Evolutionary conservation across 208 protist species (phyloP).

Genomic region (Wallacemonas sp.): DNA sequence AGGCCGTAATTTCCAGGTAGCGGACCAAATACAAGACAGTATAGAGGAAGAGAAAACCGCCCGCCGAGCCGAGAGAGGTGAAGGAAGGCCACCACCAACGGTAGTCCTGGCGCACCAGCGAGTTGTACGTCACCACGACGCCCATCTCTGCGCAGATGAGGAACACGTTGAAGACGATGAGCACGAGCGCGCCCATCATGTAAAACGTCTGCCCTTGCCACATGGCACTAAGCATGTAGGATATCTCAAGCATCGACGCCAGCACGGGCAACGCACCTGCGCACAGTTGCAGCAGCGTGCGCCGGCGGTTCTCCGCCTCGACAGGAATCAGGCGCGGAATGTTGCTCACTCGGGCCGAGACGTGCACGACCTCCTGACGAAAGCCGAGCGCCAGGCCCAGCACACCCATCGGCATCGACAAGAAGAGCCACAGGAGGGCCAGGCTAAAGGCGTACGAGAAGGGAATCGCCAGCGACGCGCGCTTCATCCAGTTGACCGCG

Average conservation of each 20-base stretch:
- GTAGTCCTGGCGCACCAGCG: slow-evolving; percentile 95
- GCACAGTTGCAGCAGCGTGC: slow-evolving; percentile 17
- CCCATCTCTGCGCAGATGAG: slow-evolving; percentile 95
- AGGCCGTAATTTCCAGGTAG: slow-evolving; percentile 64
- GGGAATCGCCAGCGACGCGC: slow-evolving; percentile 62
- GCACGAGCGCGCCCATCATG: slow-evolving; percentile 95
- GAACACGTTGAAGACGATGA: slow-evolving; percentile 93
- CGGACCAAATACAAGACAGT: slow-evolving; percentile 90
- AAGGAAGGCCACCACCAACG: slow-evolving; percentile 98
- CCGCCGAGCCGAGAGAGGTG: slow-evolving; percentile 63
- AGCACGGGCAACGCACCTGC: slow-evolving; percentile 95
- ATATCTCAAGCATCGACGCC: slow-evolving; percentile 97
- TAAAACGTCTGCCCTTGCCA: slow-evolving; percentile 95
- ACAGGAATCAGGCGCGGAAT: slow-evolving; percentile 95
- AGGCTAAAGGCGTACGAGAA: slow-evolving; percentile 62
- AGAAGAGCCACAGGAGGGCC: slow-evolving; percentile 75
- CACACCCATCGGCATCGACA: slow-evolving; percentile 94
- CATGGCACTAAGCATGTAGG: slow-evolving; percentile 95
- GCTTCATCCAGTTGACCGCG: slow-evolving; percentile 61
- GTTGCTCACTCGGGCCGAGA: slow-evolving; percentile 87
- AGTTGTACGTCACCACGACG: slow-evolving; percentile 97
- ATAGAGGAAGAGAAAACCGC: slow-evolving; percentile 95
- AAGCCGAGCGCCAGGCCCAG: slow-evolving; percentile 93
- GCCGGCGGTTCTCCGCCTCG: slow-evolving; percentile 27
- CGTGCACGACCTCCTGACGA: slow-evolving; percentile 52